phyloP scores from a whole-genome alignment of 2,329 filamentous ascomycete genomes.

The Pseudocercospora crystallina region DNA sequence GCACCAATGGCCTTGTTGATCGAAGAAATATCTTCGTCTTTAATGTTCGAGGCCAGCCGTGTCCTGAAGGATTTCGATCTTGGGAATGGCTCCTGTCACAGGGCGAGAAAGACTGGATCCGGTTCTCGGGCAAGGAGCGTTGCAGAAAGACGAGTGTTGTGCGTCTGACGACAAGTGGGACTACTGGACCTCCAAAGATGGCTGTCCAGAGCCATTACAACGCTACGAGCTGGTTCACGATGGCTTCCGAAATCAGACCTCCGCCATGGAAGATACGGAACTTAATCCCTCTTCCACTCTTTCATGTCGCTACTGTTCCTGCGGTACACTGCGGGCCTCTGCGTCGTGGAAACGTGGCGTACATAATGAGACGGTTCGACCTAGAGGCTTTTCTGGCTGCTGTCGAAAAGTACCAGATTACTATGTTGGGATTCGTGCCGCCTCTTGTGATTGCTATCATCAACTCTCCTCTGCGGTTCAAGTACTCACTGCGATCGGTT shows the following conservation, averaged over 20 bases:
- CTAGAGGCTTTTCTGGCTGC: conserved; percentile 9
- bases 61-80: conserved; percentile 4
- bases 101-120: conserved; percentile 7
- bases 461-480: too few relatives aligned
- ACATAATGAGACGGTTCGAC: conserved; percentile 8
- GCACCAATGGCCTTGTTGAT: not conserved
- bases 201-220: conserved; percentile 8
- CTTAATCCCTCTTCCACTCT: too few relatives aligned
- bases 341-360: not conserved
- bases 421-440: not conserved
- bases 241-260: not conserved
- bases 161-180: not conserved
- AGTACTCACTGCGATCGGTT: too few relatives aligned
- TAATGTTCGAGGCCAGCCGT: conserved; percentile 5
- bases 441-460: not conserved
- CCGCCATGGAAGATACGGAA: not conserved
- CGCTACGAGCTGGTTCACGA: conserved; percentile 3
- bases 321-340: too few relatives aligned
- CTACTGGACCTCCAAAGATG: conserved; percentile 7
- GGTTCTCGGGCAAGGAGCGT: not conserved
- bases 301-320: too few relatives aligned
- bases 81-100: conserved; percentile 6
- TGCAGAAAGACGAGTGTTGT: not conserved
- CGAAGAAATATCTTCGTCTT: conserved; percentile 4
- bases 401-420: not conserved